A percentile compares a stretch with the other conserved stretches of the same genome.
phyloP scores from a whole-genome alignment of 805 yeast species.

The Ogataea angusta region DNA sequence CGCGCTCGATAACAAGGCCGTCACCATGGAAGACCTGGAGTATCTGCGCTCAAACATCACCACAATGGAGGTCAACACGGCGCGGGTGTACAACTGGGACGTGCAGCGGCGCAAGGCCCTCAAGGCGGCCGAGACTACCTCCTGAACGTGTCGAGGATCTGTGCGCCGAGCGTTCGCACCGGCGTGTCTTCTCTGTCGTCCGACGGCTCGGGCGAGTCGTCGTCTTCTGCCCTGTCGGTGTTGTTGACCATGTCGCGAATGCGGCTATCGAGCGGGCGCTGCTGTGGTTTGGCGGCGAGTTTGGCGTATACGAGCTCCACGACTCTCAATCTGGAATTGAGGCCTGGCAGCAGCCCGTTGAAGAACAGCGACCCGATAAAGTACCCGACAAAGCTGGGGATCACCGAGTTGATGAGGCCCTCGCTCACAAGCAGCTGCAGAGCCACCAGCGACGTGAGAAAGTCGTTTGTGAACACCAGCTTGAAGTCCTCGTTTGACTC shows the following conservation, averaged over 20 bases:
- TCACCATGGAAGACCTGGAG: constrained; percentile 80
- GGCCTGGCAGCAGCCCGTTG: constrained; percentile 43
- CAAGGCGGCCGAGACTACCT: constrained; percentile 36
- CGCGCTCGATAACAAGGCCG: constrained; percentile 55
- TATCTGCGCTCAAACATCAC: constrained; percentile 86
- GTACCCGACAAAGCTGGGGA: constrained; percentile 41
- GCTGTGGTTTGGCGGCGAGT: constrained; percentile 8
- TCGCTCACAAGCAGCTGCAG: constrained; percentile 44
- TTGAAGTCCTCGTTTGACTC: constrained; percentile 20
- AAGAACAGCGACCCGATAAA: constrained; percentile 42
- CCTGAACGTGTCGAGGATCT: constrained; percentile 58
- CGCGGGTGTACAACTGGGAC: constrained; percentile 87
- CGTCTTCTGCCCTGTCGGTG: constrained; percentile 13
- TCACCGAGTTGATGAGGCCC: constrained; percentile 34
- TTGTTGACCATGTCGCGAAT: constrained; percentile 15
- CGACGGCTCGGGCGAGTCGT: constrained; percentile 28
- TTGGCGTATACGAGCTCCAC: constrained; percentile 18
- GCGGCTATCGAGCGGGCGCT: constrained; percentile 10
- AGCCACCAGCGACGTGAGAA: constrained; percentile 27
- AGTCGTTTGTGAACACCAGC: constrained; percentile 32
- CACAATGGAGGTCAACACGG: constrained; percentile 96
- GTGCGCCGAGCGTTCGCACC: constrained; percentile 56
- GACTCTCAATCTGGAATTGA: constrained; percentile 26
- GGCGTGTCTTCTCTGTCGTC: constrained; percentile 55
- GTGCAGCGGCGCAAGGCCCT: constrained; percentile 64